These are phyloP conservation scores for Mucor velutinosus DNA, from an alignment of 371 early-diverging fungal genomes.

Conservation along the genomic window DNA sequence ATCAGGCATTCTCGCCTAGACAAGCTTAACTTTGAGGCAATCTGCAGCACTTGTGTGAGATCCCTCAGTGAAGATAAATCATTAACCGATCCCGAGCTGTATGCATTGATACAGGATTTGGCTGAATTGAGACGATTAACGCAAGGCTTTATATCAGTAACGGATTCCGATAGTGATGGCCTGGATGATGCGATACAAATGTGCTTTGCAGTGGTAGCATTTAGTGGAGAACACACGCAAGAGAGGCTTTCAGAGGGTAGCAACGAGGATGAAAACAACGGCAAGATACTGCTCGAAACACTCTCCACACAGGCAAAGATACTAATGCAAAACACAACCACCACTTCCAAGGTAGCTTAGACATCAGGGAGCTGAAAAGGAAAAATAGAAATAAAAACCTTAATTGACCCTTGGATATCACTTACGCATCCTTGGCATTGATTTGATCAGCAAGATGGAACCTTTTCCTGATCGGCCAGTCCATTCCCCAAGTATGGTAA, in stretches of 20 bases:
- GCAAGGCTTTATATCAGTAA: background rate
- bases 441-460: background rate
- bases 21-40: constrained; percentile 6
- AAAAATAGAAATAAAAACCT: background rate
- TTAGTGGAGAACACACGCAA: background rate
- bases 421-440: background rate
- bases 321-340: constrained; percentile 5
- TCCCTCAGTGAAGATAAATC: constrained; percentile 4
- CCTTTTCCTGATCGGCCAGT: background rate
- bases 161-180: constrained; percentile 4
- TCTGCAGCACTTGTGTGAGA: background rate
- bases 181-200: constrained; percentile 6
- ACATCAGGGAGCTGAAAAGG: background rate
- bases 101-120: constrained; percentile 13
- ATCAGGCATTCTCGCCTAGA: constrained; percentile 3
- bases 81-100: background rate
- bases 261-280: background rate
- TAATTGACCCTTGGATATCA: background rate
- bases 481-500: background rate
- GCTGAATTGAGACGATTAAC: constrained; percentile 9
- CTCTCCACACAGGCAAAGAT: constrained; percentile 11
- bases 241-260: background rate
- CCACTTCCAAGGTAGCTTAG: background rate
- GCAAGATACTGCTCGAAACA: background rate
- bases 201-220: constrained; percentile 12